Conservation (phyloP, 2,329 filamentous ascomycete genomes). For the Pseudopyricularia javanii region DNA sequence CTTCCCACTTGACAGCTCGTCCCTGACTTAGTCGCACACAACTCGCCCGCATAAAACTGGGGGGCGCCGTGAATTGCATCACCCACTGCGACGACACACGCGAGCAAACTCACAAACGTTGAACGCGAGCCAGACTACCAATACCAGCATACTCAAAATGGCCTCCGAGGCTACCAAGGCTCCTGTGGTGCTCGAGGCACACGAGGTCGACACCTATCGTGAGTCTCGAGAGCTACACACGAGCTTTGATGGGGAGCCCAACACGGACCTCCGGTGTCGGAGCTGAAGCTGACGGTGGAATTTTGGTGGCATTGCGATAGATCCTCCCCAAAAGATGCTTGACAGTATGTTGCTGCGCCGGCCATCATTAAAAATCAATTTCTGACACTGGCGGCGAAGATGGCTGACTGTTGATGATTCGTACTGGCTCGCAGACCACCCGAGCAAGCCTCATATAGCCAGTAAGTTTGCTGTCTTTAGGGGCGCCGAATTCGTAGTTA, state of each 20-base stretch:
- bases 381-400: neutral
- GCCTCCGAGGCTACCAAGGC: conserved; percentile 23
- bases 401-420: neutral
- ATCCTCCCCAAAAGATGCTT: conserved; percentile 55
- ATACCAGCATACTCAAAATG: neutral
- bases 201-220: conserved; percentile 65
- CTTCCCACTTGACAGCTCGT: too few species aligned
- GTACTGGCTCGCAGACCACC: conserved; percentile 40
- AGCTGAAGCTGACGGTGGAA: conserved; percentile 1
- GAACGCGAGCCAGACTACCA: neutral
- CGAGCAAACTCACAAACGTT: neutral
- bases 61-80: too few species aligned
- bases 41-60: too few species aligned
- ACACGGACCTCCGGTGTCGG: neutral
- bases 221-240: conserved; percentile 17
- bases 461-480: conserved; percentile 32
- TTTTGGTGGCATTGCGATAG: conserved; percentile 19
- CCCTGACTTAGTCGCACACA: too few species aligned
- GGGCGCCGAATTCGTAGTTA: neutral
- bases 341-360: conserved; percentile 37
- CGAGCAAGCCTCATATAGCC: conserved; percentile 54
- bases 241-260: neutral
- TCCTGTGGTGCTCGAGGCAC: conserved; percentile 61
- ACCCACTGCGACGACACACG: neutral
- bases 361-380: neutral